Conservation (phyloP, 208 protist genomes). For the Leptomonas pyrrhocoris region DNA sequence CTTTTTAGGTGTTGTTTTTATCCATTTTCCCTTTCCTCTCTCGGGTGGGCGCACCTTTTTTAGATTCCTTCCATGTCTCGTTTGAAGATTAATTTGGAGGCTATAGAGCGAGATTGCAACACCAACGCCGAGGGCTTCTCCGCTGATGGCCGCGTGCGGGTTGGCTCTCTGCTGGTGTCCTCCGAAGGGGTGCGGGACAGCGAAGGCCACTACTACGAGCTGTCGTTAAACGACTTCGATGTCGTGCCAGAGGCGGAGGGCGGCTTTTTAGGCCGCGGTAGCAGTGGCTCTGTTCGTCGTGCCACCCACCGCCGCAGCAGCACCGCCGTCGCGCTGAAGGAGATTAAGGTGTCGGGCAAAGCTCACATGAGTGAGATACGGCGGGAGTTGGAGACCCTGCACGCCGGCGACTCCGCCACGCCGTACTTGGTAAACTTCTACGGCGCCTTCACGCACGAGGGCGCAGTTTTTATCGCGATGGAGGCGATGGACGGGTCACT, state of each 20-base stretch:
- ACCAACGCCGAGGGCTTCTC: constrained; percentile 51
- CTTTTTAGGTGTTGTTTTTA: constrained; percentile 14
- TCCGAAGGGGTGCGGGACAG: constrained; percentile 70
- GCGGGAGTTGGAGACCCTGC: constrained; percentile 84
- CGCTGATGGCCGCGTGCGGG: constrained; percentile 56
- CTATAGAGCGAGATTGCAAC: constrained; percentile 52
- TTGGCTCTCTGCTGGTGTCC: constrained; percentile 81
- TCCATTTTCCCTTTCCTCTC: too few relatives aligned
- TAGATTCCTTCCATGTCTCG: constrained; percentile 12
- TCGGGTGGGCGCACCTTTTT: not conserved
- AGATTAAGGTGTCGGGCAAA: constrained; percentile 84
- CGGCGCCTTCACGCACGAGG: constrained; percentile 87
- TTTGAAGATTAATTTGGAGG: constrained; percentile 85
- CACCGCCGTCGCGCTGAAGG: constrained; percentile 76
- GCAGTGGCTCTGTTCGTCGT: constrained; percentile 81
- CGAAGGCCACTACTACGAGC: constrained; percentile 55
- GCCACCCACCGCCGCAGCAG: constrained; percentile 66
- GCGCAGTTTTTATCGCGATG: constrained; percentile 91
- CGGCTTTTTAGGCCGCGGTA: constrained; percentile 78
- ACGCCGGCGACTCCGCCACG: constrained; percentile 42
- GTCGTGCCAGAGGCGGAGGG: constrained; percentile 49
- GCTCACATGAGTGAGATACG: constrained; percentile 81
- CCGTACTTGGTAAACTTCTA: constrained; percentile 85
- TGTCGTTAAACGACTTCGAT: constrained; percentile 81
- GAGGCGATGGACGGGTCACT: constrained; percentile 93